Conservation (phyloP, 768 basidiomycete species). For the Boletus tomentosulus region DNA sequence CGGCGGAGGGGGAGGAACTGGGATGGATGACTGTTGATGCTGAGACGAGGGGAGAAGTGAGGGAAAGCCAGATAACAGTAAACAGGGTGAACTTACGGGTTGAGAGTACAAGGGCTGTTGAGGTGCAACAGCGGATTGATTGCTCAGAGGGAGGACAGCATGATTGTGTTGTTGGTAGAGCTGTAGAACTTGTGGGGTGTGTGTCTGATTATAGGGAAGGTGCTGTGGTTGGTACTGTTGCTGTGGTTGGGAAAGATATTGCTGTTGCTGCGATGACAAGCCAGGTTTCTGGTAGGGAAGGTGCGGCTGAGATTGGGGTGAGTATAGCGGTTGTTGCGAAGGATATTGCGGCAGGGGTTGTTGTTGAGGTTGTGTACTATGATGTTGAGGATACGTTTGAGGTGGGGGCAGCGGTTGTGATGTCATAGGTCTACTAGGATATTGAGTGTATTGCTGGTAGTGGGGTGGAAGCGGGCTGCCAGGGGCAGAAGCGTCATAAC, state of each 20-base stretch:
- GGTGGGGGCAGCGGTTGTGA: constrained; percentile 11
- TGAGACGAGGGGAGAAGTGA: constrained; percentile 2
- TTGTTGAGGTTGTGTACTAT: constrained; percentile 12
- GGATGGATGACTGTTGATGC: constrained; percentile 11
- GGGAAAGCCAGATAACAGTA: neutral
- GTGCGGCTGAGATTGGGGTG: constrained; percentile 11
- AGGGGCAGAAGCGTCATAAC: constrained; percentile 2
- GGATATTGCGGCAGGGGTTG: constrained; percentile 5
- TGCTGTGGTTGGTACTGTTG: constrained; percentile 13
- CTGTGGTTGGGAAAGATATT: constrained; percentile 6
- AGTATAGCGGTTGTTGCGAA: constrained; percentile 2
- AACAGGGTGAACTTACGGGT: constrained; percentile 6
- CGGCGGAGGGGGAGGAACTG: constrained; percentile 20
- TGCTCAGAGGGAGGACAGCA: constrained; percentile 8
- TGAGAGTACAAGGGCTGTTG: constrained; percentile 6
- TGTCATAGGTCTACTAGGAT: constrained; percentile 4
- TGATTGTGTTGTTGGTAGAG: constrained; percentile 15
- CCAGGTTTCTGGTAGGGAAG: constrained; percentile 9
- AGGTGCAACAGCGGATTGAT: neutral
- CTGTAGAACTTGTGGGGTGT: constrained; percentile 11
- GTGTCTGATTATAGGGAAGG: constrained; percentile 13
- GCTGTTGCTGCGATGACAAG: neutral
- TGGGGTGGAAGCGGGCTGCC: constrained; percentile 1
- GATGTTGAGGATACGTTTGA: constrained; percentile 9
- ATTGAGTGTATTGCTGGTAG: constrained; percentile 16